phyloP scores from a whole-genome alignment of 495 filamentous ascomycete species.

The Talaromyces ruber region DNA sequence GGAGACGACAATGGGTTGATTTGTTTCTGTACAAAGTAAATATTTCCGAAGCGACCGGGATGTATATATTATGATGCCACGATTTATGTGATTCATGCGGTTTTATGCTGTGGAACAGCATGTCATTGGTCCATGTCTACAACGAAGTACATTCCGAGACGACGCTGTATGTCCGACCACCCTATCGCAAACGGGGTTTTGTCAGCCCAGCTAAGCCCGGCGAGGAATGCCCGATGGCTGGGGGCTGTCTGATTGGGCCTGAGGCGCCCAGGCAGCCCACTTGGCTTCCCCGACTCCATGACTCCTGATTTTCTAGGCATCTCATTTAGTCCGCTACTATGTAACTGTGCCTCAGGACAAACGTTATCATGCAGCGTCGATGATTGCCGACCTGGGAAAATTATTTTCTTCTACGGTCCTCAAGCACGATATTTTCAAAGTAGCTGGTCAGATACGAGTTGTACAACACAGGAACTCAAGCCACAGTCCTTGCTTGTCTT shows the following conservation, averaged over 20 bases:
- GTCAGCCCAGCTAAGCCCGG: background rate
- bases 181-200: background rate
- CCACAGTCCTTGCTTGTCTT: background rate
- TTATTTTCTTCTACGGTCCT: background rate
- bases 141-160: background rate
- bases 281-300: background rate
- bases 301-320: background rate
- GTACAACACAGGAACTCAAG: background rate
- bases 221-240: background rate
- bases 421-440: background rate
- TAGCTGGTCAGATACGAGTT: background rate
- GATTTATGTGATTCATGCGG: background rate
- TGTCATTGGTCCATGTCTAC: background rate
- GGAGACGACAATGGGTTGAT: conserved; percentile 49
- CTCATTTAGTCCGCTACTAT: no score
- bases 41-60: conserved; percentile 1
- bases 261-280: background rate
- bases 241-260: background rate
- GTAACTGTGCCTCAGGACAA: no score
- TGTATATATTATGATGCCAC: background rate
- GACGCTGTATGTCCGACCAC: background rate
- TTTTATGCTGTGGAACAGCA: background rate
- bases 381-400: background rate
- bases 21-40: background rate
- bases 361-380: background rate